These are phyloP conservation scores for Globisporangium nodosum DNA, from an alignment of 352 stramenopile species.

Conservation along the genomic window DNA sequence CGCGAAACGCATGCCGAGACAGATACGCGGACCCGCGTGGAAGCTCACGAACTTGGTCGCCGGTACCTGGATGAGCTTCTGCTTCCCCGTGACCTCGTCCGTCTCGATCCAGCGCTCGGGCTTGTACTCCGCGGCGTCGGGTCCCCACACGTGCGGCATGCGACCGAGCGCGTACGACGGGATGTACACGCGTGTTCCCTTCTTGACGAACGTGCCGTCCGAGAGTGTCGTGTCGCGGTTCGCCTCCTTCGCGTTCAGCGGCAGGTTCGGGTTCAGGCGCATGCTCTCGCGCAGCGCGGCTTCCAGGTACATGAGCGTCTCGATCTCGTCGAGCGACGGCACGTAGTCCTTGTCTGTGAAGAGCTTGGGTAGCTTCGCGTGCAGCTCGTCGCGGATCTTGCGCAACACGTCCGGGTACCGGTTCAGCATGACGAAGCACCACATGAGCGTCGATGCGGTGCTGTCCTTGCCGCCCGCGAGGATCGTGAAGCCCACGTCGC, in stretches of 20 bases:
- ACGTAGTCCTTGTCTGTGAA: constrained; percentile 25
- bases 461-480: constrained; percentile 73
- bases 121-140: constrained; percentile 40
- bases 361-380: constrained; percentile 25
- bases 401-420: constrained; percentile 46
- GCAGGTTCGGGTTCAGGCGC: constrained; percentile 57
- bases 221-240: constrained; percentile 46
- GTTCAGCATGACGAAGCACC: constrained; percentile 65
- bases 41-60: constrained; percentile 32
- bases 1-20: constrained; percentile 38
- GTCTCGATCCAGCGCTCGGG: constrained; percentile 56
- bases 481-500: constrained; percentile 66
- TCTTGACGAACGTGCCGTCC: constrained; percentile 49
- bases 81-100: constrained; percentile 17
- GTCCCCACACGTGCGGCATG: constrained; percentile 37
- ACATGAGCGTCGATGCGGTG: constrained; percentile 60
- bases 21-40: constrained; percentile 33
- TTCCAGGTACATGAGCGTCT: constrained; percentile 50
- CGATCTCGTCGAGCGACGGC: constrained; percentile 40
- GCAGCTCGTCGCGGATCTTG: constrained; percentile 44
- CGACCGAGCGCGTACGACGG: constrained; percentile 42
- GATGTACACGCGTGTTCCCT: constrained; percentile 49
- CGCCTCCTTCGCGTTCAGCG: constrained; percentile 47
- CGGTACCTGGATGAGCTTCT: constrained; percentile 8
- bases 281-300: constrained; percentile 58